phyloP scores from a whole-genome alignment of 306 rosid species.

The Cucurbita pepo region DNA sequence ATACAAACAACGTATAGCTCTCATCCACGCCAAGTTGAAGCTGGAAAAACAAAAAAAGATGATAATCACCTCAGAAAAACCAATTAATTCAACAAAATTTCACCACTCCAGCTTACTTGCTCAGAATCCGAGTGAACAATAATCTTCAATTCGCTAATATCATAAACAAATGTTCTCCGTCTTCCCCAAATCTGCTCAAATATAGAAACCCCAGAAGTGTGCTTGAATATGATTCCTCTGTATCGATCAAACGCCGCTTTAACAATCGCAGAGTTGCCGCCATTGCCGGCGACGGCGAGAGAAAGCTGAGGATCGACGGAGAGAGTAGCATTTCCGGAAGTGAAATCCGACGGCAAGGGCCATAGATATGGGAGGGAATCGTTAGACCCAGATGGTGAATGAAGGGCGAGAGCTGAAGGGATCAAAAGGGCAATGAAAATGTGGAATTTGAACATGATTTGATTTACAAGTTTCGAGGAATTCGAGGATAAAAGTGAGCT shows the following conservation, averaged over 20 bases:
- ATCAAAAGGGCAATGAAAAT: slow-evolving; percentile 2
- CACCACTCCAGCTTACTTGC: slow-evolving; percentile 21
- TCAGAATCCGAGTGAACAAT: slow-evolving; percentile 37
- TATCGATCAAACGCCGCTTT: slow-evolving; percentile 60
- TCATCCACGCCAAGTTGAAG: slow-evolving; percentile 92
- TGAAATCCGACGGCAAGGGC: slow-evolving; percentile 66
- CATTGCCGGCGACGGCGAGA: slow-evolving; percentile 24
- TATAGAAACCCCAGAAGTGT: slow-evolving; percentile 14
- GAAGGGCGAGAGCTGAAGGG: slow-evolving; percentile 10
- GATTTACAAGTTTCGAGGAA: background rate
- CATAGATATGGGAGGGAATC: slow-evolving; percentile 53
- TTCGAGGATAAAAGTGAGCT: background rate
- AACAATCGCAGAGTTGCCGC: slow-evolving; percentile 32
- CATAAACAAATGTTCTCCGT: slow-evolving; percentile 12
- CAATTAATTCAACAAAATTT: background rate
- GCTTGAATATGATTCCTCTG: slow-evolving; percentile 47
- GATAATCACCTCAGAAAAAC: background rate
- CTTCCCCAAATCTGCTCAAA: slow-evolving; percentile 23
- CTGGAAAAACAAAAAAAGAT: slow-evolving; percentile 17
- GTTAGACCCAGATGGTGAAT: slow-evolving; percentile 6
- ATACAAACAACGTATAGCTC: slow-evolving; percentile 55
- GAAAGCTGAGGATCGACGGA: slow-evolving; percentile 64
- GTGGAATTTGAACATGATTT: background rate
- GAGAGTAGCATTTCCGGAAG: slow-evolving; percentile 40
- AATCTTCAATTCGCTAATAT: slow-evolving; percentile 35